Evolutionary conservation across 257 asterid species (phyloP).

Genomic region (Cinchona pubescens): DNA sequence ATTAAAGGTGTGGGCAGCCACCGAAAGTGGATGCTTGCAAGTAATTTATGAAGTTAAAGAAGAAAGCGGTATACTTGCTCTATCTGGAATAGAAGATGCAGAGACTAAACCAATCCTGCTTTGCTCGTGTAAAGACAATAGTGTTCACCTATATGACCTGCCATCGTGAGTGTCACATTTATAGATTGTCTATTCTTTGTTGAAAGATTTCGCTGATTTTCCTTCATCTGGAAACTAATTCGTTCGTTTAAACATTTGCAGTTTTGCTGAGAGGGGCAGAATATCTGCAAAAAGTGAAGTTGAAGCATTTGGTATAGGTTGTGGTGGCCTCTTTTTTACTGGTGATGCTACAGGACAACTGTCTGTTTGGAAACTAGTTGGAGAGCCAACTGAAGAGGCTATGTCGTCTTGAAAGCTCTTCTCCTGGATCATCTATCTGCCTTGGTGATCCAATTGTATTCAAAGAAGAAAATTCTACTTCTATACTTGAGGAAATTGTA

Average conservation of each 20-base stretch:
- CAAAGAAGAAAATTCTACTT: not conserved
- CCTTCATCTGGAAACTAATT: not conserved
- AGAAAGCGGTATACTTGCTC: slow-evolving; percentile 36
- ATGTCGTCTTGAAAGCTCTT: not conserved
- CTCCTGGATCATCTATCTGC: not conserved
- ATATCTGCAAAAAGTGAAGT: slow-evolving; percentile 33
- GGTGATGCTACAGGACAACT: slow-evolving; percentile 56
- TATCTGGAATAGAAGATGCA: slow-evolving; percentile 39
- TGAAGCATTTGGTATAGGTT: slow-evolving; percentile 26
- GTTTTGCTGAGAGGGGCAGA: slow-evolving; percentile 57
- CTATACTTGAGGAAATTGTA: not conserved
- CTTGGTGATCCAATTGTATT: not conserved
- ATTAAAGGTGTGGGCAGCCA: slow-evolving; percentile 42
- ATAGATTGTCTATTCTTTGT: not conserved
- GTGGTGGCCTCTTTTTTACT: slow-evolving; percentile 41
- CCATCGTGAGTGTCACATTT: slow-evolving; percentile 42
- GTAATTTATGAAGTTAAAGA: slow-evolving; percentile 32
- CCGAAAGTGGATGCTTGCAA: slow-evolving; percentile 41
- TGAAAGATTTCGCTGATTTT: no score
- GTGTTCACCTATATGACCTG: slow-evolving; percentile 42
- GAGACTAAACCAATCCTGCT: slow-evolving; percentile 41
- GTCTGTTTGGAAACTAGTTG: slow-evolving; percentile 43
- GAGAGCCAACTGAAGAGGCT: slow-evolving; percentile 2
- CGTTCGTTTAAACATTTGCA: slow-evolving; percentile 1
- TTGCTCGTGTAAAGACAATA: slow-evolving; percentile 39